Conservation (phyloP, 352 stramenopile genomes). For the Phytopythium sindhum region DNA sequence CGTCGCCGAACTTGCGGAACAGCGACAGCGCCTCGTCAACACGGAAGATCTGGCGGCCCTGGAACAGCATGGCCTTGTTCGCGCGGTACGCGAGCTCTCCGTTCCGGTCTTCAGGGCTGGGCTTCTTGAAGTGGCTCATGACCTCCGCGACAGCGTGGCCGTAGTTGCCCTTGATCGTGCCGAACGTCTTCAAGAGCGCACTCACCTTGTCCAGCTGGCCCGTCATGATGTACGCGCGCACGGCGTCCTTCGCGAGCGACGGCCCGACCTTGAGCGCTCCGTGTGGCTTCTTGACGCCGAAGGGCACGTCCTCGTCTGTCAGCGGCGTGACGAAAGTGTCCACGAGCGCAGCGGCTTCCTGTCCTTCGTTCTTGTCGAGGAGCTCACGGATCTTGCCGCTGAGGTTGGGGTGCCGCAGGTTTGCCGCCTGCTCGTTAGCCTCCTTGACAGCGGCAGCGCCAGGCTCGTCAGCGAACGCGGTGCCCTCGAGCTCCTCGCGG, state of each 20-base stretch:
- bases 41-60: conserved; percentile 45
- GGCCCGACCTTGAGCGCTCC: conserved; percentile 33
- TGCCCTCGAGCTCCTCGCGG: conserved; percentile 34
- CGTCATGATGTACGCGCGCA: conserved; percentile 43
- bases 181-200: conserved; percentile 51
- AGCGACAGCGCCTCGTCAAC: conserved; percentile 36
- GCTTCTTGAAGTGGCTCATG: conserved; percentile 39
- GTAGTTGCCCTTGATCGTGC: conserved; percentile 34
- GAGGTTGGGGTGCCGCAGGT: conserved; percentile 11
- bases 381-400: conserved; percentile 46
- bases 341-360: conserved; percentile 36
- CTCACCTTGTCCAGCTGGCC: conserved; percentile 55
- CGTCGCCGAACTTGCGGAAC: conserved; percentile 50
- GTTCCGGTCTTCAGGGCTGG: conserved; percentile 22
- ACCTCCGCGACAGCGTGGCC: conserved; percentile 44
- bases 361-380: conserved; percentile 28
- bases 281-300: conserved; percentile 18
- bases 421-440: conserved; percentile 13
- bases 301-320: conserved; percentile 31
- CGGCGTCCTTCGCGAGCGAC: conserved; percentile 38
- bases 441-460: background rate
- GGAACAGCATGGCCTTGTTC: conserved; percentile 49
- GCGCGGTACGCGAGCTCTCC: conserved; percentile 48
- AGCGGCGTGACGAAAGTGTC: conserved; percentile 37
- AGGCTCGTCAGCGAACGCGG: conserved; percentile 24